A percentile compares a stretch with the other conserved stretches of the same genome.
Conservation (phyloP, 257 asterid genomes). For the Dorcoceras hygrometricum region DNA sequence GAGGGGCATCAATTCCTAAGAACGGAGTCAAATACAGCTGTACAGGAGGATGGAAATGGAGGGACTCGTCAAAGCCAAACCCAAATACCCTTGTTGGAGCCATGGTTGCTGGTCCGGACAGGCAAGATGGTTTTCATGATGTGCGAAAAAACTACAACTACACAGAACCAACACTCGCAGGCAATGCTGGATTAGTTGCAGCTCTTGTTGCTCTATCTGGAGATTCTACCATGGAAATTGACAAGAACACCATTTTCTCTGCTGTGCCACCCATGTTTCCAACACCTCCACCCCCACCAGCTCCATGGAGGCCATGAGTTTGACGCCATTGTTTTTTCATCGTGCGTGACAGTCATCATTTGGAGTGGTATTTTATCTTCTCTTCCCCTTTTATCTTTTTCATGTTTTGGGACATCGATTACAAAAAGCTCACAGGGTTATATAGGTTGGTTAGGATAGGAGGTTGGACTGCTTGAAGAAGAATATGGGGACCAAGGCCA, state of each 20-base stretch:
- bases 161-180: conserved; percentile 92
- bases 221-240: conserved; percentile 44
- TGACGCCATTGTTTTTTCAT: neutral
- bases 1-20: conserved; percentile 94
- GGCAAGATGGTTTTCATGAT: conserved; percentile 75
- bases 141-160: conserved; percentile 84
- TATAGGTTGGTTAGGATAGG: neutral
- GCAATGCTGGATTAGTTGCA: conserved; percentile 94
- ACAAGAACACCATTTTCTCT: conserved; percentile 88
- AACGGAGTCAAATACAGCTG: conserved; percentile 70
- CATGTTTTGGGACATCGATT: neutral
- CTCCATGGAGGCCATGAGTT: conserved; percentile 92
- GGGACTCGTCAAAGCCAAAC: conserved; percentile 69
- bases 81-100: conserved; percentile 81
- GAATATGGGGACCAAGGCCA: conserved; percentile 11
- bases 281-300: conserved; percentile 94
- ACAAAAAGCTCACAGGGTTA: neutral
- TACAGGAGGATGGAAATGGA: conserved; percentile 94
- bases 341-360: neutral
- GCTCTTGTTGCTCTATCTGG: conserved; percentile 94
- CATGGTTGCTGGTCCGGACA: conserved; percentile 98
- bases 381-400: too few species aligned
- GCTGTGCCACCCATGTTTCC: conserved; percentile 98
- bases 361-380: neutral
- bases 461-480: neutral